These are phyloP conservation scores for Cladosporium sp. DNA, from an alignment of 2,329 filamentous ascomycete genomes.

Conservation along the genomic window DNA sequence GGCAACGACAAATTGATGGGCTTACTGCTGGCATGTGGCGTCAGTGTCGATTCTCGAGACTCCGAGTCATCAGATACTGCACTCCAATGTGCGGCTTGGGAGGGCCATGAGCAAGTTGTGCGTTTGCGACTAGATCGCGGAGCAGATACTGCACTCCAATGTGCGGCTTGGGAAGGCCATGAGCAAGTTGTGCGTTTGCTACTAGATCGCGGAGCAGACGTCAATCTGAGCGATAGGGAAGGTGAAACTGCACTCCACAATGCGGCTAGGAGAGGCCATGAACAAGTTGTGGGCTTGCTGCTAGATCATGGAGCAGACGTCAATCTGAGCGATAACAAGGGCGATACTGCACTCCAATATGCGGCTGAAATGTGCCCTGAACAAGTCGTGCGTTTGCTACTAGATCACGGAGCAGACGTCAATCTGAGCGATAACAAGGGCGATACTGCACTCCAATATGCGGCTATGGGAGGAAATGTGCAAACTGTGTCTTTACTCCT, in stretches of 20 bases:
- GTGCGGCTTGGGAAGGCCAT: constrained; percentile 5
- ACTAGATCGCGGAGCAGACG: constrained; percentile 21
- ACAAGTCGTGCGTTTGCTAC: too few relatives aligned
- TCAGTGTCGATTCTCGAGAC: not conserved
- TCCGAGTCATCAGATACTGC: not conserved
- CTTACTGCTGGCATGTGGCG: not conserved
- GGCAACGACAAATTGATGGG: not conserved
- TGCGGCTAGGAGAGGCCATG: constrained; percentile 1
- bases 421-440: constrained; percentile 15
- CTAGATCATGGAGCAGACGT: constrained; percentile 18
- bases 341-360: not conserved
- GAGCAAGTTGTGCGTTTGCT: constrained; percentile 19
- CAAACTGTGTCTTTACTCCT: constrained; percentile 18
- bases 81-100: not conserved
- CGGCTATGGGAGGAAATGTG: not conserved
- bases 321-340: not conserved
- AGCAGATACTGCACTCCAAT: constrained; percentile 13
- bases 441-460: constrained; percentile 15
- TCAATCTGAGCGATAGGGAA: constrained; percentile 17
- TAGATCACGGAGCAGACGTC: constrained; percentile 23
- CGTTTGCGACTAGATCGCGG: constrained; percentile 20
- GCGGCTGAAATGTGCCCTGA: too few relatives aligned
- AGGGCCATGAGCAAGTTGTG: constrained; percentile 16
- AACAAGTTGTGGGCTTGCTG: constrained; percentile 15
- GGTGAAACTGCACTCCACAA: constrained; percentile 16